Conservation (phyloP, 176 grass and related monocot species). For the Triticum dicoccoides region DNA sequence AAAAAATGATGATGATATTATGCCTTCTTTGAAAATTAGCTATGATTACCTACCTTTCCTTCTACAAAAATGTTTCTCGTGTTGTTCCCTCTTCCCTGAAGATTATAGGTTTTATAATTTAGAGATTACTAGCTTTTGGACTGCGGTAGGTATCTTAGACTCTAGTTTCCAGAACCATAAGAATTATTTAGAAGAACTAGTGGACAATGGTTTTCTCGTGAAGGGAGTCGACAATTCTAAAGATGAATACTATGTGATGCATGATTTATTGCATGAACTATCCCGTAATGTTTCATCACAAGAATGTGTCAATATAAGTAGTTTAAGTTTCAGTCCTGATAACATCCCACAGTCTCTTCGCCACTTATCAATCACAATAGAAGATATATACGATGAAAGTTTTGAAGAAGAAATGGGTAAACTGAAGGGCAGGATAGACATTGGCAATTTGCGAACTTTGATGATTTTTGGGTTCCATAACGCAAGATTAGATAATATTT, state of each 20-base stretch:
- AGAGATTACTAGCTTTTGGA: not conserved
- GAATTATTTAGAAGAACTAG: not conserved
- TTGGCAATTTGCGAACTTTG: not conserved
- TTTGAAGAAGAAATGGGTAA: not conserved
- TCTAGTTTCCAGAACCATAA: too few species aligned
- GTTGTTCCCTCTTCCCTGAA: not conserved
- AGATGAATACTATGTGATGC: not conserved
- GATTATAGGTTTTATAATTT: not conserved
- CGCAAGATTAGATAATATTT: not conserved
- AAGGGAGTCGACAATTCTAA: not conserved
- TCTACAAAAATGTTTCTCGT: not conserved
- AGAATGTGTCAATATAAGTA: not conserved
- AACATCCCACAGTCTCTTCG: not conserved
- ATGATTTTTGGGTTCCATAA: not conserved
- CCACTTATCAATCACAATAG: not conserved
- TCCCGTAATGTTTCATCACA: not conserved
- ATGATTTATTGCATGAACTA: not conserved
- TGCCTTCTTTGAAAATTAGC: not conserved
- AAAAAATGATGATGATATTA: not conserved
- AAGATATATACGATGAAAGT: not conserved
- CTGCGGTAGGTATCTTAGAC: not conserved
- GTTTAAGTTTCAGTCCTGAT: not conserved
- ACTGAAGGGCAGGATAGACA: not conserved
- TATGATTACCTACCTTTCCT: not conserved
- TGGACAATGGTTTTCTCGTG: not conserved